Base-by-base conservation (phyloP, 2,329 filamentous ascomycete genomes). In the Microsporum ferrugineum region DNA sequence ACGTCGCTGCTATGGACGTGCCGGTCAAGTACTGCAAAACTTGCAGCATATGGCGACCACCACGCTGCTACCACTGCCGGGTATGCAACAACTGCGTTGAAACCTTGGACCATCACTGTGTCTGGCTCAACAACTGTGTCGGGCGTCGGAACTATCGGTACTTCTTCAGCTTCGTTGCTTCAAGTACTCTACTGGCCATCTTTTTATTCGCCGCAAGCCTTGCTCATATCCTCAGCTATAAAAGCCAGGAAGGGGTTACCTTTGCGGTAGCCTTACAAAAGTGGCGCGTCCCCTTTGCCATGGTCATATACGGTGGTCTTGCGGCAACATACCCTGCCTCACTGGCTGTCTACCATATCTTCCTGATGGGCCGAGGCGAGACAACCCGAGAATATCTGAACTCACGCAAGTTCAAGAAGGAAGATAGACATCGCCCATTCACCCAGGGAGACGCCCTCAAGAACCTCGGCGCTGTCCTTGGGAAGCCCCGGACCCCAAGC, bases 61-160 rank as follows among this genome's bases (percentile, higher is more conserved):
- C 92, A 33, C 88, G 94, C 62, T 91, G 90, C 62, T 95, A 99
- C 71, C 94, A 99, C 76, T 99, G 94, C 75, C 88, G 94, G 61
- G 82, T 96, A 33, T 99, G 94, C 76, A 92, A 99, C 75, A 96
- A 95, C 73, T 99, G 94, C 72, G 84, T 99, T 63, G 94, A 99
- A 74, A 96, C 91, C 0, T 90, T 96, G 67, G 94, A 99, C 70
- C 94, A 99, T 71, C 94, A 99, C 75, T 99, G 94, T 70, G 91
- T 97, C 14, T 99, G 94, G 94, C 83, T 99, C 65, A 99, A 99
- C 77, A 99, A 99, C 73, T 99, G 94, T 68, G 88, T 99, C 57
- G 94, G 94, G 49, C 87, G 92, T 66, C 89, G 94, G 68, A 99
- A 99, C 76, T 99, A 99, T 76, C 89, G 94, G 65, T 97, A 92